phyloP scores from a whole-genome alignment of 2,329 filamentous ascomycete species.

The Ceratocystis cacaofunesta region DNA sequence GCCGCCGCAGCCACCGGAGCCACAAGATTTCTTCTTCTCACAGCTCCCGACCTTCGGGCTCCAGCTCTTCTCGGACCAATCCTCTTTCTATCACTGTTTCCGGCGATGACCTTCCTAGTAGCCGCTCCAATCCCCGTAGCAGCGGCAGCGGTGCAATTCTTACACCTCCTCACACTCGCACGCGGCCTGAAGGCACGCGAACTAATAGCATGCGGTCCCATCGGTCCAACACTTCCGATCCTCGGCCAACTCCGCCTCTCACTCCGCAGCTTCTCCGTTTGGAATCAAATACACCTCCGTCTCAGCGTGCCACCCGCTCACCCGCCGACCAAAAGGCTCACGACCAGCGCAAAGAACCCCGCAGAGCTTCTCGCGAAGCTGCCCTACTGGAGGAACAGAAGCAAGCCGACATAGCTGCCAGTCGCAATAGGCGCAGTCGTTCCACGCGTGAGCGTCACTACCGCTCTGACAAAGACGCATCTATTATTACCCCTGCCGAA shows the following conservation, averaged over 20 bases:
- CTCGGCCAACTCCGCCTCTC: not conserved
- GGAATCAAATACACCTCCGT: conserved; percentile 9
- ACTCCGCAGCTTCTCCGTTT: not conserved
- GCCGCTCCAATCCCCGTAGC: conserved; percentile 1
- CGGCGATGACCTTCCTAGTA: conserved; percentile 12
- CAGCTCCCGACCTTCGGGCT: not conserved
- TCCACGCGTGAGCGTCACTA: not conserved
- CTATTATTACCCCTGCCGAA: not conserved
- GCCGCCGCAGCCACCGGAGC: conserved; percentile 4
- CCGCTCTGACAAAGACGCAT: not conserved
- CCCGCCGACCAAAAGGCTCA: not conserved
- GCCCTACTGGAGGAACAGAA: not conserved
- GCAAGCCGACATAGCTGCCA: not conserved
- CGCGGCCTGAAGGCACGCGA: not conserved
- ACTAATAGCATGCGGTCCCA: conserved; percentile 13
- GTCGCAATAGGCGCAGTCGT: not conserved
- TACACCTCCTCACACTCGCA: not conserved
- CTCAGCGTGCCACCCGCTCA: conserved; percentile 7
- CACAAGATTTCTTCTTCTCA: conserved; percentile 10
- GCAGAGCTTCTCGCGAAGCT: not conserved
- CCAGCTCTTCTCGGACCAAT: not conserved
- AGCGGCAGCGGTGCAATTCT: not conserved
- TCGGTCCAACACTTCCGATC: conserved; percentile 4
- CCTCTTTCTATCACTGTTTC: not conserved
- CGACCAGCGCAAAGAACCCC: not conserved